Conservation (phyloP, 1,139 yeast genomes). For the Scheffersomyces illinoinensis region DNA sequence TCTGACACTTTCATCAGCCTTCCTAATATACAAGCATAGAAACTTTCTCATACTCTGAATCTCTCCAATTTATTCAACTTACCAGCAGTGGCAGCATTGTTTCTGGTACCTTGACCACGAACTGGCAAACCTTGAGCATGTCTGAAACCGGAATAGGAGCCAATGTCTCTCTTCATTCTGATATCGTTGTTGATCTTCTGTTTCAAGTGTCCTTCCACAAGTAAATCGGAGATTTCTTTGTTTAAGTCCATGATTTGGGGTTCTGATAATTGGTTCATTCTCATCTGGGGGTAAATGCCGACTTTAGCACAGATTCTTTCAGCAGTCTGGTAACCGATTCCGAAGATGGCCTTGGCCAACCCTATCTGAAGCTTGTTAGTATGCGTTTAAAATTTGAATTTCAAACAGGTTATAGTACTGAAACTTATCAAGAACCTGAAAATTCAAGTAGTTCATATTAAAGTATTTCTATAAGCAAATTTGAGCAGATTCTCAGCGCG, state of each 20-base stretch:
- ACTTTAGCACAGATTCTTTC: conserved; percentile 79
- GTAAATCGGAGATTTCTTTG: conserved; percentile 79
- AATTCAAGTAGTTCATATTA: conserved; percentile 7
- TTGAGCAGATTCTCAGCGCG: background rate
- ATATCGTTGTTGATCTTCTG: conserved; percentile 80
- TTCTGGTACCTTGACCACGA: conserved; percentile 90
- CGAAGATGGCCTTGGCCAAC: conserved; percentile 78
- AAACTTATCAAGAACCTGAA: background rate
- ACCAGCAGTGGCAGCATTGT: conserved; percentile 87
- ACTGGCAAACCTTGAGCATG: conserved; percentile 90
- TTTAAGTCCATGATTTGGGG: conserved; percentile 84
- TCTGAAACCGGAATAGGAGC: conserved; percentile 86
- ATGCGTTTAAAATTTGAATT: background rate
- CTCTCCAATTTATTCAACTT: conserved; percentile 80
- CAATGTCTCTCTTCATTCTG: conserved; percentile 74
- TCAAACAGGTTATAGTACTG: background rate
- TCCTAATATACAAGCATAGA: background rate
- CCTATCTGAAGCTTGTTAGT: conserved; percentile 52
- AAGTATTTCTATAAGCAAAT: background rate
- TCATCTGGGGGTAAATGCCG: conserved; percentile 90
- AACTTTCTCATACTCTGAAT: conserved; percentile 23
- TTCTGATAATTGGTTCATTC: conserved; percentile 90
- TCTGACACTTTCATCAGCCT: background rate
- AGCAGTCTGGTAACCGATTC: conserved; percentile 79
- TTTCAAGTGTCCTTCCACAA: conserved; percentile 83